A percentile compares a stretch with the other conserved stretches of the same genome.
Conservation (phyloP, 176 grass and related monocot species). For the Eremochloa ophiuroides region DNA sequence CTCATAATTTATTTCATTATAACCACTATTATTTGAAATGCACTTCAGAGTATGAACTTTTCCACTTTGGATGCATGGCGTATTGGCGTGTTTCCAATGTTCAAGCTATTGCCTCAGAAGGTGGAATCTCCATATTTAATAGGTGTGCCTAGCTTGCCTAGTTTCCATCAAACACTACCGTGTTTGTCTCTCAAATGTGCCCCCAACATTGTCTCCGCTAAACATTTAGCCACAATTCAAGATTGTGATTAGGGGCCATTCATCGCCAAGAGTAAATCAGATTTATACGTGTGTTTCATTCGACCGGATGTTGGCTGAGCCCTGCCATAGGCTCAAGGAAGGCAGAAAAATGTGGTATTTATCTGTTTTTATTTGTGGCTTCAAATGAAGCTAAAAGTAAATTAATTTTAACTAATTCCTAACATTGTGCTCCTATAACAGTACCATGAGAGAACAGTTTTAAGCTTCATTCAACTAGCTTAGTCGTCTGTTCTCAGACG, state of each 20-base stretch:
- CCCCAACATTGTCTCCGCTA: not conserved
- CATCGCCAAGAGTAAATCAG: too few relatives aligned
- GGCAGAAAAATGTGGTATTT: not conserved
- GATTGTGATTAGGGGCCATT: too few relatives aligned
- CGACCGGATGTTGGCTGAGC: not conserved
- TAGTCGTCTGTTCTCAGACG: too few relatives aligned
- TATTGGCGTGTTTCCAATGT: not conserved
- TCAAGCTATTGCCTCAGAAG: not conserved
- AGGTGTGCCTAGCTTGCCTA: not conserved
- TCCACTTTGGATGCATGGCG: not conserved
- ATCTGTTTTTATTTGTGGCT: too few relatives aligned
- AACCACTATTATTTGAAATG: not conserved
- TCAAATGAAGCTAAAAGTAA: too few relatives aligned
- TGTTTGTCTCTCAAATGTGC: not conserved
- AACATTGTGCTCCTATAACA: too few relatives aligned
- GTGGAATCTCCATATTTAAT: not conserved
- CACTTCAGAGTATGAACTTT: not conserved
- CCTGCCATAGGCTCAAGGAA: not conserved
- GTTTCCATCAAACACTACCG: not conserved
- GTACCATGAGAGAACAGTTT: too few relatives aligned
- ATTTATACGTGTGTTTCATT: not conserved
- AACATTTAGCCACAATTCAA: too few relatives aligned
- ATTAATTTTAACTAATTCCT: too few relatives aligned
- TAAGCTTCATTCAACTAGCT: too few relatives aligned
- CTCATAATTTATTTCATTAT: not conserved